Evolutionary conservation across 768 basidiomycete genomes (phyloP), one percentile per base, ranked within the genome.

Genomic region (Cyclocybe aegerita): DNA sequence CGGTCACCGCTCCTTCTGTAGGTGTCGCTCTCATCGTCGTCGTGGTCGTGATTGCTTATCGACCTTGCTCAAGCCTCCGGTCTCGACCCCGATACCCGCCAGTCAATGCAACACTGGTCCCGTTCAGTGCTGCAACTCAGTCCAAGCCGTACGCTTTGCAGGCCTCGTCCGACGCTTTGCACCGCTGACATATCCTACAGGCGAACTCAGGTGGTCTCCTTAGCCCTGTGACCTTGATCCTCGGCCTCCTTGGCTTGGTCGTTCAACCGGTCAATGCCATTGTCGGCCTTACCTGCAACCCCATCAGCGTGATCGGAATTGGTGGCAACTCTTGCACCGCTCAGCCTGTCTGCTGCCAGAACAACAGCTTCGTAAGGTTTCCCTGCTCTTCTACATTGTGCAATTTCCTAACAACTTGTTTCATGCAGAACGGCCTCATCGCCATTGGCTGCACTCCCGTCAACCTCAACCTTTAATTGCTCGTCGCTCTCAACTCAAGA

Each of bases 271-370:
- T 58, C 48, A 58, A 41, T 38, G 49, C 37, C 4, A 43, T 31
- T 12, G 40, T 58, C 31, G 56, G 57, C 10, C 15, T 52, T 10
- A 56, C 50, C 38, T 58, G 56, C 59, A 53, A 46, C 43, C 54
- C 59, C 15, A 51, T 58, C 52, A 49, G 48, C 15, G 47, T 41
- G 16, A 43, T 60, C 39, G 59, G 54, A 14, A 37, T 50, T 32
- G 14, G 40, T 42, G 52, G 49, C 41, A 58, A 53, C 36, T 58
- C 54, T 41, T 55, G 55, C 52, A 58, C 49, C 16, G 52, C 43
- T 29, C 58, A 59, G 43, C 55, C 58, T 12, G 55, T 57, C 30
- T 59, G 58, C 55, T 59, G 58, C 55, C 39, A 44, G 14, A 37
- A 51, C 49, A 54, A 59, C 46, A 34, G 30, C 29, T 59, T 59